phyloP scores from a whole-genome alignment of 257 asterid species.

The Penstemon barbatus region DNA sequence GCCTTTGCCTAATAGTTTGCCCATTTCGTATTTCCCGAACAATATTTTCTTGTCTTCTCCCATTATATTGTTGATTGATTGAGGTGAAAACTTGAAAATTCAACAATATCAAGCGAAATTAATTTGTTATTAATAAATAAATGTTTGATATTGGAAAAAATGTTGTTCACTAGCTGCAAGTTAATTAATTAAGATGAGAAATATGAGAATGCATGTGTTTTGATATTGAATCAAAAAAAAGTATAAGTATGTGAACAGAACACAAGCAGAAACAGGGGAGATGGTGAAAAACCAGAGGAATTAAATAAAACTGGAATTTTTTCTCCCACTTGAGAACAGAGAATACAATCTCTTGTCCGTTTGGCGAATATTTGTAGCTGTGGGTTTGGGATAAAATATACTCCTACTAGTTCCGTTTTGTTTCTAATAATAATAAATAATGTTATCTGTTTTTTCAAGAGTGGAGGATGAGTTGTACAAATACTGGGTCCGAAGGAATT shows the following conservation, averaged over 20 bases:
- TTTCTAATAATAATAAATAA: neutral
- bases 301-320: neutral
- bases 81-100: neutral
- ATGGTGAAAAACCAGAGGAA: neutral
- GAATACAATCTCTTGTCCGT: slow-evolving; percentile 13
- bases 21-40: slow-evolving; percentile 57
- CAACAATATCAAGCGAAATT: slow-evolving; percentile 22
- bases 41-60: slow-evolving; percentile 43
- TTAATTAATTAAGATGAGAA: too few relatives aligned
- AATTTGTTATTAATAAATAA: neutral
- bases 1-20: slow-evolving; percentile 51
- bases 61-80: slow-evolving; percentile 11
- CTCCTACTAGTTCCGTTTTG: neutral
- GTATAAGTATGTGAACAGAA: neutral
- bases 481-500: slow-evolving; percentile 17
- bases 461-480: neutral
- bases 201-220: neutral
- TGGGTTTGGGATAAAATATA: slow-evolving; percentile 24
- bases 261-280: slow-evolving; percentile 9
- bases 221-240: neutral
- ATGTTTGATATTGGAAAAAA: slow-evolving; percentile 18
- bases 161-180: neutral
- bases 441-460: neutral
- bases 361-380: slow-evolving; percentile 31
- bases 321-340: neutral